Base-by-base conservation (phyloP, 1,139 yeast species). In the Tardiomyces blankii region DNA sequence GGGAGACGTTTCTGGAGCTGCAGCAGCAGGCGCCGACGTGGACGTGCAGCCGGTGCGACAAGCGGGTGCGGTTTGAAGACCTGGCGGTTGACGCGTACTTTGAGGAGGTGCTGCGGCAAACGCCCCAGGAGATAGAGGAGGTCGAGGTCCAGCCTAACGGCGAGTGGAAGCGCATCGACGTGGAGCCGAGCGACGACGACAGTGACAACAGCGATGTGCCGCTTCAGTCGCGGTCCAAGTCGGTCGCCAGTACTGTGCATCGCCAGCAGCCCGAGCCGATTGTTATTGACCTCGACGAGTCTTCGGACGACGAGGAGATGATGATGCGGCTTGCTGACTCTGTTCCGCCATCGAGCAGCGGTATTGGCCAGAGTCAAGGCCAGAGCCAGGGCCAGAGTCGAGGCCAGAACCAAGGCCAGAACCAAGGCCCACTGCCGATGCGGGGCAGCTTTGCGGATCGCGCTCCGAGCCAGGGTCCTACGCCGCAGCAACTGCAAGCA, bases 221-320 rank as follows among this genome's bases (percentile, higher is more conserved):
- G 9, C 3, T 35, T 16, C 18, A 3, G 18, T n/a, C 13, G 32
- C 44, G 21, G 32, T 23, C 16, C 33, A 27, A 46, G 78, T 30
- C 35, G 5, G 78, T 56, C 88, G 69, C 1, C 91, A 93, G 82
- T 83, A 82, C 0, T 86, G 77, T n/a, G 91, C 91, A 0, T n/a
- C 91, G 93, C 91, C 93, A 83, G 48, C 83, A 72, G 4, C 82
- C 84, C 9, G 83, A 75, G 56, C 91, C 69, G 40, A 83, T 82
- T 42, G 83, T 46, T 2, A 42, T 45, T n/a, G 13, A 41, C 12
- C 21, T 46, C 13, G 42, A 42, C 8, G 50, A 47, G 27, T 43
- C 46, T 14, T 46, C 44, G 8, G 44, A 40, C n/a, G 50, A 47
- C 11, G 49, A 46, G 16, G 39, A 40, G 19, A 38, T 38, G 39